These are phyloP conservation scores for Ophiocordyceps australis DNA, from an alignment of 2,329 filamentous ascomycete species.

Conservation along the genomic window DNA sequence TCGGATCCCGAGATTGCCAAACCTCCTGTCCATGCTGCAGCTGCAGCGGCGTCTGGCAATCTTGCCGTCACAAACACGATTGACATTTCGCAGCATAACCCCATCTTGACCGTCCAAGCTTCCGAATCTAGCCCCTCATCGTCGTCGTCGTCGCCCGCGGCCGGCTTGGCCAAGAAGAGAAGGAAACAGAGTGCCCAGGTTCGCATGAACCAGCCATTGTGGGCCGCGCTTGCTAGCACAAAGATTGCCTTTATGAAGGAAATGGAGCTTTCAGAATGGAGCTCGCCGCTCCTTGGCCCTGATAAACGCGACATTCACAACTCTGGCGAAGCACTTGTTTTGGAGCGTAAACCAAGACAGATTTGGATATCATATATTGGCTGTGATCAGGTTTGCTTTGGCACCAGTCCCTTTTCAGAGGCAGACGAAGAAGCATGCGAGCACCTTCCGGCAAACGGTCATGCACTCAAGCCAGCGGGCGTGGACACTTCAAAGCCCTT, in stretches of 20 bases:
- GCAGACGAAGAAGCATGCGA: conserved; percentile 15
- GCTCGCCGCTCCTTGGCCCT: conserved; percentile 47
- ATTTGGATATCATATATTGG: conserved; percentile 72
- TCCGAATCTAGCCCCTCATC: conserved; percentile 6
- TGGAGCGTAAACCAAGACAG: conserved; percentile 49
- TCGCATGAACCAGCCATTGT: conserved; percentile 76
- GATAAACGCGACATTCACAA: conserved; percentile 63
- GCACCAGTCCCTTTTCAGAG: conserved; percentile 45
- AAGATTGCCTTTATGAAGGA: conserved; percentile 94
- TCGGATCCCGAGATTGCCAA: conserved; percentile 48
- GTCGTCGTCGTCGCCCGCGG: conserved; percentile 20
- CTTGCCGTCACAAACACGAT: conserved; percentile 2
- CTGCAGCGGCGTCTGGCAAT: conserved; percentile 8
- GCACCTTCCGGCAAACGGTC: conserved; percentile 9
- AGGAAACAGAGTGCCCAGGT: conserved; percentile 85
- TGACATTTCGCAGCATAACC: not conserved
- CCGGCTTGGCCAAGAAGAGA: conserved; percentile 57
- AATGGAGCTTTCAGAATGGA: conserved; percentile 64
- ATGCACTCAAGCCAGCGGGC: conserved; percentile 21
- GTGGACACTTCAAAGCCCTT: conserved; percentile 59
- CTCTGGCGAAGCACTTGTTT: conserved; percentile 51
- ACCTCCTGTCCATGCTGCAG: conserved; percentile 16
- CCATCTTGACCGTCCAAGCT: not conserved
- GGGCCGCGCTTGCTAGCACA: conserved; percentile 86
- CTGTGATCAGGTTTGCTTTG: conserved; percentile 61